Base-by-base conservation (phyloP, 1,139 yeast species). In the Yamadazyma siamensis region DNA sequence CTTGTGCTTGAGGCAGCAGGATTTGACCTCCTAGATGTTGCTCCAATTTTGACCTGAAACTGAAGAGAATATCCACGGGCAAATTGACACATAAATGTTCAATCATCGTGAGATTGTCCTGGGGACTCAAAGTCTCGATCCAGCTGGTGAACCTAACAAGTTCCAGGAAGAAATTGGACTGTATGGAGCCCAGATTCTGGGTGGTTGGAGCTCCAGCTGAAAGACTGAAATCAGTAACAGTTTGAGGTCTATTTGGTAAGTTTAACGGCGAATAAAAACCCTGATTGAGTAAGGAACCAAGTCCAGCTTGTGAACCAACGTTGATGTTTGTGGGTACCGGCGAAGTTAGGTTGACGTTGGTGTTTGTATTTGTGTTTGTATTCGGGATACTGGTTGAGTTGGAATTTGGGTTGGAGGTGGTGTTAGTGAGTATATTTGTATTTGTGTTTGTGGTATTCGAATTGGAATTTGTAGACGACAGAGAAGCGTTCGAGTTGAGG, bases 91-190 rank as follows among this genome's bases (percentile, higher is more conserved):
- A 80, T 50, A 59, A 75, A 43, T 77, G 69, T 42, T 80, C 86
- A 49, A 79, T 65, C 52, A 78, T 73, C 18, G 77, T 61, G 36
- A 72, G 61, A 43, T 69, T 78, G 44, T 81, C 85, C 33, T 70
- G 73, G 8, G 74, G 65, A 34, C 61, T 69, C 50, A 81, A 63
- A 43, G 64, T 65, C 40, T 71, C 72, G 44, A 80, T 62, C 88
- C 88, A 81, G 43, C 62, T 63, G 41, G 75, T 69, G 43, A 77
- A 70, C 33, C 71, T 67, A 34, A 71, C 61, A 47, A 81, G 54
- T 38, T 68, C 73, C 52, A 49, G 61, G 43, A 59, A 63, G 38
- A 65, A 65, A 43, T 55, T 49, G 35, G 27, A 21, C 13, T 26
- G 26, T 13, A 25, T 21, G 11, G 29, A 20, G 4, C 31, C 17